Base-by-base conservation (phyloP, 2,329 filamentous ascomycete genomes). In the Fusarium albidum region DNA sequence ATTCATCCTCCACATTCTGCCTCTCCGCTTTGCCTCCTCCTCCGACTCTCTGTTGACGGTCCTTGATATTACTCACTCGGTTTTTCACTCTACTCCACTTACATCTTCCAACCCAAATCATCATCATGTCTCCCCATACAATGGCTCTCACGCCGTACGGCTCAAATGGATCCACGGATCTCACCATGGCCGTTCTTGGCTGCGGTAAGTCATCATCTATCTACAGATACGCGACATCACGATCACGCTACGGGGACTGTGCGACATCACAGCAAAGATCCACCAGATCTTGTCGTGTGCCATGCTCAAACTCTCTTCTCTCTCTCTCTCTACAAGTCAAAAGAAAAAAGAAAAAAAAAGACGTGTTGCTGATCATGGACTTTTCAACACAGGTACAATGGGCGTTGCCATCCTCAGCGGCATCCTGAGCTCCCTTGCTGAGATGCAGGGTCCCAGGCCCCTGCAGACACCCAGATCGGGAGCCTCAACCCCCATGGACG, bases 341-440 rank as follows among this genome's bases (percentile, higher is more conserved):
- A n/a, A n/a, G n/a, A n/a, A n/a, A n/a, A n/a, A n/a, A n/a, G n/a
- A n/a, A n/a, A n/a, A n/a, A n/a, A 14, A 37, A 34, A 49, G 33
- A 21, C 44, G 40, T 35, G 29, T 50, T 53, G 33, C 57, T 62
- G 44, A 62, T 51, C 33, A 44, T 52, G 31, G 45, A 18, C 43
- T 39, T 13, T 42, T 45, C 15, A 35, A 47, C 42, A 45, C 64
- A 92, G 89, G 91, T 61, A 93, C 87, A 46, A 90, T 96, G 85
- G 92, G 92, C 53, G 90, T 91, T 55, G 91, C 91, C 52, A 93
- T 96, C 64, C 83, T 96, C 51, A 87, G 84, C 48, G 92, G 91
- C 59, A 88, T 96, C 68, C 83, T 96, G 64, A 79, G 84, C 55
- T 90, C 89, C 10, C 81, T 95, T 37, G 77, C 78, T 32, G 80